Percentiles rank a stretch among this genome's conserved stretches.
These are phyloP conservation scores for Dictyostelium citrinum DNA, from an alignment of 78 protist species.

Conservation along the genomic window DNA sequence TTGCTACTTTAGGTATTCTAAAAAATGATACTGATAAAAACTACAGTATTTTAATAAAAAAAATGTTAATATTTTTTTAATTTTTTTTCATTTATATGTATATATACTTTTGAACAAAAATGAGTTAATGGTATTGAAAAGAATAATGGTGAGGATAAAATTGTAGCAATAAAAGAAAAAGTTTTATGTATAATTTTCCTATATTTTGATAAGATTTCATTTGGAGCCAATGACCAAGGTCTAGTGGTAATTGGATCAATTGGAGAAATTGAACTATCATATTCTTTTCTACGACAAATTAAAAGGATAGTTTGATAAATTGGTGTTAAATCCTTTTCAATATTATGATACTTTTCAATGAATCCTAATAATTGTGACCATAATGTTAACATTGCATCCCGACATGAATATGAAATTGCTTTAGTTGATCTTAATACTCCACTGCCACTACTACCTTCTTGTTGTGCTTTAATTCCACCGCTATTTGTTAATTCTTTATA, in stretches of 20 bases:
- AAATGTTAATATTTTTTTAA: not conserved
- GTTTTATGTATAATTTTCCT: conserved; percentile 41
- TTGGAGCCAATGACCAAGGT: conserved; percentile 27
- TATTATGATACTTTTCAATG: not conserved
- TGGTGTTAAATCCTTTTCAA: conserved; percentile 18
- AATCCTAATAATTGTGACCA: conserved; percentile 17
- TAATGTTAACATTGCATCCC: conserved; percentile 25
- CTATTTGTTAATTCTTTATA: conserved; percentile 8
- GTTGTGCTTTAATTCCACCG: not conserved
- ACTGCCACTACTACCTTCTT: not conserved
- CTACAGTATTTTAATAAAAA: not conserved
- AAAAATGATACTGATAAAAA: conserved; percentile 41
- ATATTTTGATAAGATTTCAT: conserved; percentile 36
- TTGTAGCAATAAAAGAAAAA: conserved; percentile 19
- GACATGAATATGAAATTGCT: not conserved
- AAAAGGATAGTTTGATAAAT: conserved; percentile 4
- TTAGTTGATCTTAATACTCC: not conserved
- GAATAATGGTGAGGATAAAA: not conserved
- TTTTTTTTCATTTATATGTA: not conserved
- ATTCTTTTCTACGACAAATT: conserved; percentile 57
- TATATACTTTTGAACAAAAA: conserved; percentile 59
- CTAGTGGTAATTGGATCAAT: conserved; percentile 47
- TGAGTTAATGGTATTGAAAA: conserved; percentile 29
- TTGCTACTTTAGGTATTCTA: conserved; percentile 69
- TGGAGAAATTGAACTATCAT: not conserved